Conservation (phyloP, 1,284 basidiomycete genomes). For the Sporisorium iseilematis-ciliati region DNA sequence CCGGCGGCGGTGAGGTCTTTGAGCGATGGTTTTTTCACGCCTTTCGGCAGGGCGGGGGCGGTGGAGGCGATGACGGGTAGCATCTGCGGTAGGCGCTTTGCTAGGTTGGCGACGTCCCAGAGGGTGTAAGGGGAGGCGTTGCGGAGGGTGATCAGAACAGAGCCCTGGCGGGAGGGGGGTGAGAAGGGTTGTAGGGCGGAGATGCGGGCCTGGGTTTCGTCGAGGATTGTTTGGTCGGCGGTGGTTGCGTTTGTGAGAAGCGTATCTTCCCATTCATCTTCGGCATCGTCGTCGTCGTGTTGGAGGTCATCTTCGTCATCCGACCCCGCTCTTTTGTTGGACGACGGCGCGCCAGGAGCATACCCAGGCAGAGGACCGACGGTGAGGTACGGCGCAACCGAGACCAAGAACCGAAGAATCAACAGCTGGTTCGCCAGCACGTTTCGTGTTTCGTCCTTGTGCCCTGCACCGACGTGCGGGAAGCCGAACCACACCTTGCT, state of each 20-base stretch:
- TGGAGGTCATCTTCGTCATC: conserved; percentile 42
- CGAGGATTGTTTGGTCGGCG: conserved; percentile 58
- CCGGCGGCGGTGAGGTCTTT: conserved; percentile 37
- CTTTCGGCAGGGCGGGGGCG: conserved; percentile 59
- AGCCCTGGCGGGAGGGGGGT: conserved; percentile 71
- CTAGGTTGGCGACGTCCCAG: conserved; percentile 75
- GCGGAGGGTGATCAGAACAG: conserved; percentile 87
- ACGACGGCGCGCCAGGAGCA: conserved; percentile 65
- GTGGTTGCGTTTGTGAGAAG: conserved; percentile 8
- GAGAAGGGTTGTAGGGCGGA: conserved; percentile 72
- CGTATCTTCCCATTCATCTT: conserved; percentile 1
- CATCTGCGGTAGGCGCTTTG: conserved; percentile 60
- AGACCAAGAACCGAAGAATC: conserved; percentile 85
- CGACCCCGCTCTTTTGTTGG: conserved; percentile 10
- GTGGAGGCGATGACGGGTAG: conserved; percentile 74
- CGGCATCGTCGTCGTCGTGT: conserved; percentile 27
- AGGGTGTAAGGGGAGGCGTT: conserved; percentile 88
- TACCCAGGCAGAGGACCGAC: conserved; percentile 48
- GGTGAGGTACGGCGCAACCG: conserved; percentile 77
- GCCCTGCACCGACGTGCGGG: conserved; percentile 95
- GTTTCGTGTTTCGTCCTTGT: conserved; percentile 93
- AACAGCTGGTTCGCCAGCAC: conserved; percentile 90
- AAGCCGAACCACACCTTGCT: conserved; percentile 93
- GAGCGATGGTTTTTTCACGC: conserved; percentile 44
- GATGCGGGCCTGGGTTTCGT: conserved; percentile 32